phyloP scores from a whole-genome alignment of 2,329 filamentous ascomycete genomes.

The Drechslerella dactyloides region DNA sequence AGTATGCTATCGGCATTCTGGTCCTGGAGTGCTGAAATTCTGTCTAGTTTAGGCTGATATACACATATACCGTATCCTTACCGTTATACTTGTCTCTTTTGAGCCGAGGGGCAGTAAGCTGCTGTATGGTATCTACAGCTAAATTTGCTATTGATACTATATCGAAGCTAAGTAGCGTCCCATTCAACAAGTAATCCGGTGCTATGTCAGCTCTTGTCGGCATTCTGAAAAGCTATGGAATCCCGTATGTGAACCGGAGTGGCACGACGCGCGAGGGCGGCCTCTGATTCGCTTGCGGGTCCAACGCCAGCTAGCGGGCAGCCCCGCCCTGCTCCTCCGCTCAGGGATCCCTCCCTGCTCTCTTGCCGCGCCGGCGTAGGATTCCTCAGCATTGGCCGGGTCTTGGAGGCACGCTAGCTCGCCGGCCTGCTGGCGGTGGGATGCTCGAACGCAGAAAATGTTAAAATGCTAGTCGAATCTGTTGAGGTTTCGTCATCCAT shows the following conservation, averaged over 20 bases:
- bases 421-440: neutral
- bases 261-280: slow-evolving; percentile 35
- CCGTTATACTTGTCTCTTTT: too few species aligned
- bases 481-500: slow-evolving; percentile 46
- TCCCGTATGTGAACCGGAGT: neutral
- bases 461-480: neutral
- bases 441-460: neutral
- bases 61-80: too few species aligned
- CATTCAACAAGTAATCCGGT: too few species aligned
- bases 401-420: neutral
- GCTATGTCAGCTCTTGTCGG: neutral
- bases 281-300: slow-evolving; percentile 28
- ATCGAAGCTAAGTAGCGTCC: too few species aligned
- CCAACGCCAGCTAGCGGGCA: too few species aligned
- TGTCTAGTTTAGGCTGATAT: too few species aligned
- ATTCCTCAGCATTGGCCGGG: slow-evolving; percentile 5
- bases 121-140: too few species aligned
- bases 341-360: slow-evolving; percentile 25
- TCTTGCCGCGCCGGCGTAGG: slow-evolving; percentile 24
- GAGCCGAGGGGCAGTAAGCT: too few species aligned
- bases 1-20: too few species aligned
- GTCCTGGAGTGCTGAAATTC: too few species aligned
- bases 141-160: too few species aligned
- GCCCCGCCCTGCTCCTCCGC: neutral
- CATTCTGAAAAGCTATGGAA: slow-evolving; percentile 7